Evolutionary conservation across 2,329 filamentous ascomycete genomes (phyloP), one percentile per base, ranked within the genome.

Genomic region (Esteya vermicola): DNA sequence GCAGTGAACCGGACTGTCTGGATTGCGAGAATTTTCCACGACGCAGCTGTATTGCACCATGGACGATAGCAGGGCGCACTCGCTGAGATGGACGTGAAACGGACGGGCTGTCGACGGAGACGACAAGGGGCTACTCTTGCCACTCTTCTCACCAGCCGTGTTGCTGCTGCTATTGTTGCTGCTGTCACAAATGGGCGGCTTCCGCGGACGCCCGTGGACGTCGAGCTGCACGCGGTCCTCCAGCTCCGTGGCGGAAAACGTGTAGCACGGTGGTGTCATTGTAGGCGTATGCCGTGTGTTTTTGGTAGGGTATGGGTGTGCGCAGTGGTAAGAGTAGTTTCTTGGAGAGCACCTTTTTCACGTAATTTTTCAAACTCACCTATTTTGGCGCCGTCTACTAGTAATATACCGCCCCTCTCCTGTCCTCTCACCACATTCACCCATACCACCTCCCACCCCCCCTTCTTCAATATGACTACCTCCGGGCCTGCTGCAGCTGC

Each of bases 11-110:
- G 61, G 54, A 41, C 68, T 68, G 43, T 69, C 55, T 38, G 50
- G 54, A 27, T 54, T 51, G 35, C 62, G 56, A 13, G 71, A 68
- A 28, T 63, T 52, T 47, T 68, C 59, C 33, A 78, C 66, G 45
- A 64, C 56, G 54, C 75, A 80, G 32, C 69, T 63, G 55, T 75
- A 78, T 59, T 79, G 75, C 54, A 73, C 50, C 62, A 79, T 65
- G 16, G 42, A 38, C 50, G 65, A 61, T 42, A 75, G 53, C 42
- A 78, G 60, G 51, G 72, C 64, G 55, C 75, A 79, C 33, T 60
- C 59, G 16, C 60, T 57, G 35, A 79, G 58, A 40, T 78, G 64
- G 45, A 77, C 59, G 36, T 61, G 46, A 48, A 20, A 35, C 30
- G 39, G 38, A 4, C 33, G 38, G 26, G 19, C n/a, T 21, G n/a